phyloP scores from a whole-genome alignment of 805 yeast genomes.

The Debaryomyces prosopidis region DNA sequence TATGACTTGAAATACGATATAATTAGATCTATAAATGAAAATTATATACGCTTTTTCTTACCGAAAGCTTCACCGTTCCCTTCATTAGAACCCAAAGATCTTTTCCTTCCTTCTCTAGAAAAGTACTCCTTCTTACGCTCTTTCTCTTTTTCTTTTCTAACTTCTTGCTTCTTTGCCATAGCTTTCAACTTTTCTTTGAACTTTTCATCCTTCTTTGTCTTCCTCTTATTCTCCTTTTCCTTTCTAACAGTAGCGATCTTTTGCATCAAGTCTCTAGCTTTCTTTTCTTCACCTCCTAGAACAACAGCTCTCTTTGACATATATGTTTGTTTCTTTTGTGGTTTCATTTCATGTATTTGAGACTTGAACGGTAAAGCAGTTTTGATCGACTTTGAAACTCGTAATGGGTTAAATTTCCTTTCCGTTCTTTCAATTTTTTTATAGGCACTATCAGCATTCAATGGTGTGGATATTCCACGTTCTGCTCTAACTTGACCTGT shows the following conservation, averaged over 20 bases:
- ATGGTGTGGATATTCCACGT: constrained; percentile 62
- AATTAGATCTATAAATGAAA: background rate
- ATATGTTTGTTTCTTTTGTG: constrained; percentile 81
- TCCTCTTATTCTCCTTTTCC: constrained; percentile 79
- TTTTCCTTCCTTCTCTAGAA: constrained; percentile 66
- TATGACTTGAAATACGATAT: background rate
- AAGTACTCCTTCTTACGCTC: constrained; percentile 89
- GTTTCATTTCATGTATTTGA: constrained; percentile 85
- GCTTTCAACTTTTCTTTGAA: constrained; percentile 74
- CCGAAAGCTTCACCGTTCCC: constrained; percentile 34
- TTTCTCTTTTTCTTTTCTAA: constrained; percentile 70
- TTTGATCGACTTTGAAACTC: constrained; percentile 79
- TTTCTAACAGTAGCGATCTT: constrained; percentile 82
- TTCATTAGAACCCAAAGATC: constrained; percentile 41
- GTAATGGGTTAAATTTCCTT: constrained; percentile 83
- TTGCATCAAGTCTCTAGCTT: constrained; percentile 85
- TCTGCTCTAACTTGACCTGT: constrained; percentile 93
- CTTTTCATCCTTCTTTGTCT: constrained; percentile 70
- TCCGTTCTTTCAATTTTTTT: constrained; percentile 79
- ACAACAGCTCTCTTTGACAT: constrained; percentile 91
- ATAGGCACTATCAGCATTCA: constrained; percentile 49
- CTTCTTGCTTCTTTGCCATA: constrained; percentile 71
- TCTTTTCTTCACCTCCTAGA: constrained; percentile 88
- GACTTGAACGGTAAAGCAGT: constrained; percentile 86
- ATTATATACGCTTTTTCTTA: constrained; percentile 29